phyloP scores from a whole-genome alignment of 2,329 filamentous ascomycete genomes.

The Epichloe gansuensis region DNA sequence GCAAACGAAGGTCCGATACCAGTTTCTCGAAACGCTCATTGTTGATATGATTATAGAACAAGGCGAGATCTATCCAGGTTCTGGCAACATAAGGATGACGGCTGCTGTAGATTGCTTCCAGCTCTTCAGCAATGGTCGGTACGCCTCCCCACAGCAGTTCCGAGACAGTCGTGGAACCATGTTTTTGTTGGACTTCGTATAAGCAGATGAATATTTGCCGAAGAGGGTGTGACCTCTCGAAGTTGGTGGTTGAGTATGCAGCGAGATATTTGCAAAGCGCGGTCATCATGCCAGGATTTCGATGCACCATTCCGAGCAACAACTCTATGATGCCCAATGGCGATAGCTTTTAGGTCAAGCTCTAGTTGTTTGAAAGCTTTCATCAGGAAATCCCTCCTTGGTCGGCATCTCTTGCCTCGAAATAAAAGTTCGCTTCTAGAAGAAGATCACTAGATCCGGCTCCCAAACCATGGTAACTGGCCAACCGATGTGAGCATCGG shows the following conservation, averaged over 20 bases:
- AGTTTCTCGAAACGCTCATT: constrained; percentile 25
- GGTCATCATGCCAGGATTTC: constrained; percentile 32
- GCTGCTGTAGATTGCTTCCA: constrained; percentile 31
- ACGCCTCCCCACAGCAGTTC: constrained; percentile 30
- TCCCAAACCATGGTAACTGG: constrained; percentile 30
- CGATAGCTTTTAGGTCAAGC: constrained; percentile 29
- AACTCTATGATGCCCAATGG: constrained; percentile 31
- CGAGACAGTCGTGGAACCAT: constrained; percentile 29
- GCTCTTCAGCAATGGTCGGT: constrained; percentile 29
- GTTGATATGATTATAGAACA: constrained; percentile 27
- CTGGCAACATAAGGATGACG: constrained; percentile 31
- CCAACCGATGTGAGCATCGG: constrained; percentile 26
- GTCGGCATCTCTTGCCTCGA: constrained; percentile 28
- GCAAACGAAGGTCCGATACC: constrained; percentile 23
- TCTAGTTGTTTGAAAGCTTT: constrained; percentile 31
- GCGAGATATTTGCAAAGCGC: constrained; percentile 33
- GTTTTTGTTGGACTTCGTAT: constrained; percentile 34
- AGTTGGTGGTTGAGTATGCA: constrained; percentile 30
- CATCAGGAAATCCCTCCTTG: constrained; percentile 28
- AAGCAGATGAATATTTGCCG: constrained; percentile 30
- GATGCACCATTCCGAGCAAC: constrained; percentile 30
- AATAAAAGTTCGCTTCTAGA: constrained; percentile 31
- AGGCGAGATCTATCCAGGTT: constrained; percentile 29
- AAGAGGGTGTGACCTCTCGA: constrained; percentile 30
- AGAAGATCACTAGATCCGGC: constrained; percentile 31